Base-by-base conservation (phyloP, 305 asterid genomes). In the Rubia tinctorum region DNA sequence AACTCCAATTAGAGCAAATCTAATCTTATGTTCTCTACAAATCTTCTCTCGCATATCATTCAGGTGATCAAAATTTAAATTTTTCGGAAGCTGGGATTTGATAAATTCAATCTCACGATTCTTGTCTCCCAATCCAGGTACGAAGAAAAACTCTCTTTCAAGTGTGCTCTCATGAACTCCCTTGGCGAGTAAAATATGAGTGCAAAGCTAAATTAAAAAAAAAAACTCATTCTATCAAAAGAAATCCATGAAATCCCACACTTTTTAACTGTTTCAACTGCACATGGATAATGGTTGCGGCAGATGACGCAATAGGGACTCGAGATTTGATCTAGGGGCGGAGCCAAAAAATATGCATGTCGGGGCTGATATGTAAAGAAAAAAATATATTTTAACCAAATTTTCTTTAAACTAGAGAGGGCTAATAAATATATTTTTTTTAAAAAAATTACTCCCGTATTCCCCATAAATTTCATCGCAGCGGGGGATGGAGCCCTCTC, bases 161-260 rank as follows among this genome's bases (percentile, higher is more conserved):
- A 59, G 69, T 0, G 69, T 69, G 2, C 22, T 61, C 10, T 75
- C 65, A 17, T 62, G 72, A 64, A 72, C 63, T 39, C 66, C 74
- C 45, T 80, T 70, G 30, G 37, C 11, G 18, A 58, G 27, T 30
- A 88, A 9, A 5, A 67, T 74, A 68, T 84, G 87, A n/a, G 66
- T 23, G 27, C 84, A 69, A 12, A 87, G 14, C 30, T 67, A 81
- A 2, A 92, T 43, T n/a, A n/a, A n/a, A n/a, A n/a, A 45, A 90
- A 90, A 68, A 90, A 87, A 66, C 86, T 72, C 90, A 79, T 83
- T 44, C 93, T 93, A 39, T 86, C 84, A 45, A 91, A 91, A 3
- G n/a, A 61, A 37, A 91, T 43, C 83, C 93, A 71, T 1, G 93
- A 91, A 8, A 89, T 78, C 0, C 27, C 1, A 15, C 81, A 77